Conservation (phyloP, 2,329 filamentous ascomycete species). For the Fusarium anguioides region DNA sequence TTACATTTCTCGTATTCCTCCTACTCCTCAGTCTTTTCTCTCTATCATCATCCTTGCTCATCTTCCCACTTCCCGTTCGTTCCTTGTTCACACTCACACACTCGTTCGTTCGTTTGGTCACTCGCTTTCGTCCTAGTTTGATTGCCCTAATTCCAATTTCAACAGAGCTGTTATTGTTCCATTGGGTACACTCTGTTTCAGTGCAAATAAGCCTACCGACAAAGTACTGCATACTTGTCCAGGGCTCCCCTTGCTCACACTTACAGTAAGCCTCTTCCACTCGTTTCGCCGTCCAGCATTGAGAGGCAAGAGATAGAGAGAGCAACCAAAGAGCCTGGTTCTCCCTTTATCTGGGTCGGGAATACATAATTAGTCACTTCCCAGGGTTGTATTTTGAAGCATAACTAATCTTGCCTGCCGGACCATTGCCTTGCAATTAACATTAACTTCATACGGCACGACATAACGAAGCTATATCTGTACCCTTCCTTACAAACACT, state of each 20-base stretch:
- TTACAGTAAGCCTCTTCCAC: constrained; percentile 7
- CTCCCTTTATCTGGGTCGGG: neutral
- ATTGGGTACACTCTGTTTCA: constrained; percentile 22
- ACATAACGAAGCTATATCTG: neutral
- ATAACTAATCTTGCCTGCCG: neutral
- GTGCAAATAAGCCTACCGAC: constrained; percentile 2
- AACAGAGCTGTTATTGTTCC: neutral
- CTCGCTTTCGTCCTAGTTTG: constrained; percentile 13
- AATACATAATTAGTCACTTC: neutral
- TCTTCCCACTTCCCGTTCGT: constrained; percentile 6
- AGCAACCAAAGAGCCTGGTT: neutral
- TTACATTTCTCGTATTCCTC: constrained; percentile 19
- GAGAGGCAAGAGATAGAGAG: neutral
- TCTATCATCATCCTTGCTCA: constrained; percentile 25
- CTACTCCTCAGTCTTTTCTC: constrained; percentile 5
- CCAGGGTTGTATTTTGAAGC: neutral
- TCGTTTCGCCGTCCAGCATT: constrained; percentile 5
- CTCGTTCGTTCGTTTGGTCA: constrained; percentile 15
- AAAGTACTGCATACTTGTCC: constrained; percentile 2
- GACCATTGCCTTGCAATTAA: neutral
- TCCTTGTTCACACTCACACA: neutral
- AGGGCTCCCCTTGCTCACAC: neutral
- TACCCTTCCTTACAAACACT: neutral
- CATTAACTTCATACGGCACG: constrained; percentile 3
- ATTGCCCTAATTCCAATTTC: neutral